Base-by-base conservation (phyloP, 768 basidiomycete species). In the Tulasnella sp. region DNA sequence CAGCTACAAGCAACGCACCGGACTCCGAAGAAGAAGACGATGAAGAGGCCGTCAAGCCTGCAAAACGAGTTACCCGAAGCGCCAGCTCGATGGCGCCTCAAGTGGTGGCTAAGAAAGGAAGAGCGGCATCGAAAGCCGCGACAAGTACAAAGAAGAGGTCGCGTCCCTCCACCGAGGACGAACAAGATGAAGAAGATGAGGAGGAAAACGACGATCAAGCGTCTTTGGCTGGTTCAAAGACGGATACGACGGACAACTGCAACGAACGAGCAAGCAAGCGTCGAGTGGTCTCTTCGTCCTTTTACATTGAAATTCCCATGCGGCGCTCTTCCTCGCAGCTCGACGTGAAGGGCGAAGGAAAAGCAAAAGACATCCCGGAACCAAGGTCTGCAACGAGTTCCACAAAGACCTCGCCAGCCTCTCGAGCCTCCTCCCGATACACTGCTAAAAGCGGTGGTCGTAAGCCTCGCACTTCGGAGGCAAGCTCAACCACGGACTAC, bases 271-370 rank as follows among this genome's bases (percentile, higher is more conserved):
- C 34, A 4, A 52, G 35, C 35, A 69, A 69, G 42, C 67, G 67
- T 29, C 67, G 67, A 22, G 42, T 35, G 34, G 67, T 69, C 29
- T 44, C 39, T n/a, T 35, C 39, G 29, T 34, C 35, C 5, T 40
- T 69, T n/a, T 69, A 44, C 39, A 16, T 69, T 11, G 67, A 69
- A 47, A 44, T 69, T 7, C 39, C 67, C n/a, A 4, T 44, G 4
- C 67, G 40, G 36, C 19, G 64, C 11, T 66, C 36, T 32, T 66
- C 36, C 64, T 66, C 36, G 22, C 36, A 66, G 36, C 52, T 59
- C 8, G 62, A 72, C 19, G 17, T 65, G 8, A 74, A 64, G 16
- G 73, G 66, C 16, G 72, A 71, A 47, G 59, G 59, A 40, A 73
- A 73, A 41, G 69, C 52, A 34, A 73, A 72, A 37, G 69, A 29